Evolutionary conservation across 1,284 basidiomycete genomes (phyloP).

Genomic region (Ceratobasidium sp.): DNA sequence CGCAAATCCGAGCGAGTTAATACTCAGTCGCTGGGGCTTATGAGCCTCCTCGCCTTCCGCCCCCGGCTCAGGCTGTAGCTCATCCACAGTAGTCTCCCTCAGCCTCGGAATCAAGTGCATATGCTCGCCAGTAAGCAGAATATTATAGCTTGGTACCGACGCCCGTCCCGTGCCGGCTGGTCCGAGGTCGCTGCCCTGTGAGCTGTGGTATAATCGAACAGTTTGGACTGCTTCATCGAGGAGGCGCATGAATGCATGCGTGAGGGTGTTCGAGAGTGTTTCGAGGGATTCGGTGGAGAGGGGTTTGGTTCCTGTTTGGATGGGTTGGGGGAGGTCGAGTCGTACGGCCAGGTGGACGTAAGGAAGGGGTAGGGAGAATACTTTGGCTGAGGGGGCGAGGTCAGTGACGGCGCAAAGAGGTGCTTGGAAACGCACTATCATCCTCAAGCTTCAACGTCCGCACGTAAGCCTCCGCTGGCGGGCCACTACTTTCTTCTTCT

Average conservation of each 20-base stretch:
- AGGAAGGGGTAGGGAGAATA: conserved; percentile 74
- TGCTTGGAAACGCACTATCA: conserved; percentile 32
- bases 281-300: conserved; percentile 32
- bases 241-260: conserved; percentile 71
- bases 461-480: conserved; percentile 37
- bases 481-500: conserved; percentile 56
- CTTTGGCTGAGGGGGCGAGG: conserved; percentile 59
- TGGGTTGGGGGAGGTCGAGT: conserved; percentile 24
- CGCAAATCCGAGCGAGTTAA: conserved; percentile 87
- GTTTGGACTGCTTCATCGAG: conserved; percentile 82
- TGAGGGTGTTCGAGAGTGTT: conserved; percentile 63
- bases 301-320: conserved; percentile 3
- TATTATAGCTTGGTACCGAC: conserved; percentile 74
- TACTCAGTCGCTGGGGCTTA: conserved; percentile 54
- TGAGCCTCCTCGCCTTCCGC: background rate
- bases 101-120: conserved; percentile 80
- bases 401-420: background rate
- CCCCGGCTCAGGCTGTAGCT: conserved; percentile 45
- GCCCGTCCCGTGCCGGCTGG: conserved; percentile 50
- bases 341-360: conserved; percentile 63
- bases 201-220: conserved; percentile 52
- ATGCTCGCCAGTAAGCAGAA: conserved; percentile 81
- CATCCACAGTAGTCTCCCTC: conserved; percentile 56
- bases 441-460: conserved; percentile 33
- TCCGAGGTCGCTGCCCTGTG: conserved; percentile 51